Evolutionary conservation across 495 filamentous ascomycete species (phyloP).

Genomic region (Penicillium canariense): DNA sequence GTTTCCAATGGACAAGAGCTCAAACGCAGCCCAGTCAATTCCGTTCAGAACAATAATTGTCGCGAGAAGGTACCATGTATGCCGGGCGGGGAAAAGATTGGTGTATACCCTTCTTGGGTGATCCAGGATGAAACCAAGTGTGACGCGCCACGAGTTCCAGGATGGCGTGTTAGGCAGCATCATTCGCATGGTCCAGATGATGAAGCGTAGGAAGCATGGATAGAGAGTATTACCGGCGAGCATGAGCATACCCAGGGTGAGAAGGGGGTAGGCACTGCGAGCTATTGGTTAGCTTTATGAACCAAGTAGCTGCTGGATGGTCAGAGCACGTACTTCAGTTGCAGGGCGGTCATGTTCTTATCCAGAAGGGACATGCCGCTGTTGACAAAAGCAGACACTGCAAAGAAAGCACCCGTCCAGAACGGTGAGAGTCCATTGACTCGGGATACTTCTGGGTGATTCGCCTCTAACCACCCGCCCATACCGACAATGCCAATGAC

Average conservation of each 20-base stretch:
- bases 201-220: conserved; percentile 76
- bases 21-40: conserved; percentile 79
- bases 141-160: conserved; percentile 56
- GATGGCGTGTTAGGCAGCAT: conserved; percentile 41
- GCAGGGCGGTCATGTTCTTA: conserved; percentile 64
- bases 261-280: conserved; percentile 58
- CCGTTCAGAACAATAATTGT: conserved; percentile 74
- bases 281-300: conserved; percentile 13
- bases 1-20: conserved; percentile 76
- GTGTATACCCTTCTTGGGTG: conserved; percentile 77
- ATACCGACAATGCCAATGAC: conserved; percentile 68
- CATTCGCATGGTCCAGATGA: conserved; percentile 61
- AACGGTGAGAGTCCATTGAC: conserved; percentile 69
- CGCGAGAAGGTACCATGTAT: conserved; percentile 78
- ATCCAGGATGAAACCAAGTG: conserved; percentile 74
- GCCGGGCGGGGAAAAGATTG: conserved; percentile 71
- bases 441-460: conserved; percentile 55
- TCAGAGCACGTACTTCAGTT: conserved; percentile 29
- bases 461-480: conserved; percentile 65
- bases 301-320: background rate
- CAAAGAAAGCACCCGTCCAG: conserved; percentile 47
- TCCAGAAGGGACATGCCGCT: conserved; percentile 84
- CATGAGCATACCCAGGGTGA: conserved; percentile 75
- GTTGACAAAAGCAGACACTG: conserved; percentile 78
- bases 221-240: conserved; percentile 82